These are phyloP conservation scores for Camelina neglecta DNA, from an alignment of 345 rosid genomes.

Conservation along the genomic window DNA sequence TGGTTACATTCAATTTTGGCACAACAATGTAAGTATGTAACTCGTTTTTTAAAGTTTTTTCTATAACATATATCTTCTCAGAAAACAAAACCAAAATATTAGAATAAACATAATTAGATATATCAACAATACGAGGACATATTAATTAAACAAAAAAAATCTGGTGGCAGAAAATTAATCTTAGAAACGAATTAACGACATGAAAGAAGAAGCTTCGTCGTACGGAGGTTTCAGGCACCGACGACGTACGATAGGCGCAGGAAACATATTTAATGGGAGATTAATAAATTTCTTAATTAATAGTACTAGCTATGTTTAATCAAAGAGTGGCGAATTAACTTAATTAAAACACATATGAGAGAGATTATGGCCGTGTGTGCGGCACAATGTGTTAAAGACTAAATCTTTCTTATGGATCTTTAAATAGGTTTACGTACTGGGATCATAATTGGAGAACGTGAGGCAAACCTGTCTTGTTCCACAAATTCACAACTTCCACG, in stretches of 20 bases:
- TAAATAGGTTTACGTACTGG: not conserved
- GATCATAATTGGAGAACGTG: conserved; percentile 47
- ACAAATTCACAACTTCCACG: conserved; percentile 34
- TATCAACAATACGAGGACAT: not conserved
- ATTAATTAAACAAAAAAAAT: conserved; percentile 3
- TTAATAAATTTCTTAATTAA: not conserved
- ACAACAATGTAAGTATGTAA: not conserved
- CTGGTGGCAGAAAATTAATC: conserved; percentile 23
- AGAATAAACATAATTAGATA: not conserved
- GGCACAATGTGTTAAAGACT: conserved; percentile 31
- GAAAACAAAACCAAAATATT: no score
- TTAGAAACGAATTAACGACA: conserved; percentile 26
- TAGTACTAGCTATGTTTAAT: conserved; percentile 14
- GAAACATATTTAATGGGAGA: conserved; percentile 4
- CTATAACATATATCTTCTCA: not conserved
- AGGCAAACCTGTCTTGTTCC: conserved; percentile 41
- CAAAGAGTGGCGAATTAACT: conserved; percentile 2
- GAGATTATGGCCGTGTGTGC: conserved; percentile 28
- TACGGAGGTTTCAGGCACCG: conserved; percentile 45
- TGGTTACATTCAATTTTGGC: not conserved
- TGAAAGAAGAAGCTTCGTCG: conserved; percentile 37
- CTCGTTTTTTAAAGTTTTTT: not conserved
- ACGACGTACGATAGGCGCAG: conserved; percentile 32
- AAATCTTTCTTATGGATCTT: conserved; percentile 24
- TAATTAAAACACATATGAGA: conserved; percentile 13